These are phyloP conservation scores for Spongispora temasekensis DNA, from an alignment of 1,284 basidiomycete species.

Conservation along the genomic window DNA sequence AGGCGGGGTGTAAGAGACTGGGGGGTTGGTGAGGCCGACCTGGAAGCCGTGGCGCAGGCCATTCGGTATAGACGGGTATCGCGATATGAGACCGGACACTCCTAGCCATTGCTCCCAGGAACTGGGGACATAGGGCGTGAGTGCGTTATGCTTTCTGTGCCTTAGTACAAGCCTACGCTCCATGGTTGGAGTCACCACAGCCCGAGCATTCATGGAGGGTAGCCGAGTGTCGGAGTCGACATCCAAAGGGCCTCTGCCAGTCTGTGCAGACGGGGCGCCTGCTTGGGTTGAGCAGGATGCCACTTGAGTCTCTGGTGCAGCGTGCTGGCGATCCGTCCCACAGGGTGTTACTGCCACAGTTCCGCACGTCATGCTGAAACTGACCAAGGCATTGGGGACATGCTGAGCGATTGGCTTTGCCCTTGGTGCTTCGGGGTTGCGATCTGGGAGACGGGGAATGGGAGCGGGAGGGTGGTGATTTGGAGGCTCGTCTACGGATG, in stretches of 20 bases:
- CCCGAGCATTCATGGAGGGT: background rate
- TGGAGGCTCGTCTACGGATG: background rate
- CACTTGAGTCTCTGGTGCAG: background rate
- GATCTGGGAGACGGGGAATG: background rate
- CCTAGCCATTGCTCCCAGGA: background rate
- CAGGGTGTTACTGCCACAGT: background rate
- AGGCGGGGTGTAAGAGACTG: background rate
- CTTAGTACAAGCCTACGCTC: background rate
- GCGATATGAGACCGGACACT: background rate
- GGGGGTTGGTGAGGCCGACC: background rate
- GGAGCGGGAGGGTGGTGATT: background rate
- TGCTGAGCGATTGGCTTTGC: background rate
- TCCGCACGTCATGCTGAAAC: background rate
- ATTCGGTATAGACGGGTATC: background rate
- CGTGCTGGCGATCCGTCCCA: background rate
- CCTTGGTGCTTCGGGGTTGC: background rate
- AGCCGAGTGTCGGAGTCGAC: background rate
- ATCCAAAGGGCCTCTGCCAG: background rate
- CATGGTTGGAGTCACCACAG: background rate
- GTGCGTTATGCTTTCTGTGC: background rate
- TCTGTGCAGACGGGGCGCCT: background rate
- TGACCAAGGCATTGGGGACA: background rate
- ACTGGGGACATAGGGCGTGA: background rate
- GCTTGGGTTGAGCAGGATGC: background rate
- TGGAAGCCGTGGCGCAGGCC: background rate